Evolutionary conservation across 768 basidiomycete genomes (phyloP).

Genomic region (Suillus luteus): DNA sequence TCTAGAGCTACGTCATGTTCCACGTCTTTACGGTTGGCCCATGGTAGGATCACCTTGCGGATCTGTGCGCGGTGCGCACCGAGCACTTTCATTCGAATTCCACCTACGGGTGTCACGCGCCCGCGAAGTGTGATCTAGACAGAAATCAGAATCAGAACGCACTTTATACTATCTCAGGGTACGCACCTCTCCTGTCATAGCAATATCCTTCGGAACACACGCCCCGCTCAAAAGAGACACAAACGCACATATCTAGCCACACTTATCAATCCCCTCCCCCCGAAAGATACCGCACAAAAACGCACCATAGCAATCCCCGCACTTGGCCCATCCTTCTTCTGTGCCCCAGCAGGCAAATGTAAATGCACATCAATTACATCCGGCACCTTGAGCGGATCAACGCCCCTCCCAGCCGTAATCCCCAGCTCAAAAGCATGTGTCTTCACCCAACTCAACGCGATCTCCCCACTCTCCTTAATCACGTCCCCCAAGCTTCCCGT

Average conservation of each 20-base stretch:
- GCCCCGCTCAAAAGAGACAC: slow-evolving; percentile 82
- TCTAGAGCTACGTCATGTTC: slow-evolving; percentile 80
- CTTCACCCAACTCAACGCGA: slow-evolving; percentile 93
- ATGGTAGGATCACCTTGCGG: slow-evolving; percentile 81
- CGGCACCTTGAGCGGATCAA: slow-evolving; percentile 76
- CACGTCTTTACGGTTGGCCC: slow-evolving; percentile 84
- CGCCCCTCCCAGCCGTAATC: slow-evolving; percentile 66
- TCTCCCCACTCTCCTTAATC: slow-evolving; percentile 88
- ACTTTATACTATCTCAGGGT: background rate
- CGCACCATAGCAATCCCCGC: slow-evolving; percentile 86
- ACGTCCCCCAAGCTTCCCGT: slow-evolving; percentile 90
- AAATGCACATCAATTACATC: slow-evolving; percentile 82
- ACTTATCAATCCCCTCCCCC: background rate
- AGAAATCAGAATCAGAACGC: background rate
- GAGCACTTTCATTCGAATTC: slow-evolving; percentile 89
- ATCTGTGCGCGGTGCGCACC: slow-evolving; percentile 88
- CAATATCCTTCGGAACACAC: slow-evolving; percentile 68
- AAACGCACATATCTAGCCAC: slow-evolving; percentile 71
- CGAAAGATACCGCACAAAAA: background rate
- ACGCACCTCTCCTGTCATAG: slow-evolving; percentile 88
- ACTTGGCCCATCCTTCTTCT: slow-evolving; percentile 93
- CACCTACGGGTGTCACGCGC: slow-evolving; percentile 81
- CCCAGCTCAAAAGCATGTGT: slow-evolving; percentile 78
- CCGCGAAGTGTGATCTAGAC: slow-evolving; percentile 78
- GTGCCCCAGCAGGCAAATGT: slow-evolving; percentile 86